Percentiles rank a stretch among this genome's conserved stretches.
Conservation (phyloP, 192 early-diverging fungal genomes). For the Podila horticola region DNA sequence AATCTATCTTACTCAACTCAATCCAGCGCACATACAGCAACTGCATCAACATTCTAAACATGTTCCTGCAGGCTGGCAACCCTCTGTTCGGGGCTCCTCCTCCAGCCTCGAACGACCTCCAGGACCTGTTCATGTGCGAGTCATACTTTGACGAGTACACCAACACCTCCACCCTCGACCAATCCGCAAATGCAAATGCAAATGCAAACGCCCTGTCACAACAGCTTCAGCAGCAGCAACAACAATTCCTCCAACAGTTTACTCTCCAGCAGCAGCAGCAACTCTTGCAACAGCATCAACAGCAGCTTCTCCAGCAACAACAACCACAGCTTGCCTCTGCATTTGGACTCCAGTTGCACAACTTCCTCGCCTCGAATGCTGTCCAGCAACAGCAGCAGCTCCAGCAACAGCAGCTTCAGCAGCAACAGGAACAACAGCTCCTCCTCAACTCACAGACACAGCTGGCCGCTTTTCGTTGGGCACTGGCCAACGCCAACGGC, state of each 20-base stretch:
- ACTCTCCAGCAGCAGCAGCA: slow-evolving; percentile 40
- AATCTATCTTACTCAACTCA: background rate
- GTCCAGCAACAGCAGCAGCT: slow-evolving; percentile 45
- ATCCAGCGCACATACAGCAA: background rate
- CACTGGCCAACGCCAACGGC: slow-evolving; percentile 20
- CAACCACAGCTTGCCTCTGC: slow-evolving; percentile 18
- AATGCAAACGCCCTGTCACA: slow-evolving; percentile 21
- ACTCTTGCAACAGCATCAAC: slow-evolving; percentile 3
- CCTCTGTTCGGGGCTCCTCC: slow-evolving; percentile 33
- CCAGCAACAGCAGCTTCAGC: slow-evolving; percentile 32
- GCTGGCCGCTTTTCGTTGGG: slow-evolving; percentile 41
- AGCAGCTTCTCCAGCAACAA: slow-evolving; percentile 25
- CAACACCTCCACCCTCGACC: slow-evolving; percentile 24
- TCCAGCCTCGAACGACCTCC: slow-evolving; percentile 29
- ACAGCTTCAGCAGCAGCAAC: slow-evolving; percentile 42
- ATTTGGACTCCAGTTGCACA: slow-evolving; percentile 41
- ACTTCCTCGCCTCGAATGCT: slow-evolving; percentile 35
- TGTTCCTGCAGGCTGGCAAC: slow-evolving; percentile 45
- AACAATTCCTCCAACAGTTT: slow-evolving; percentile 18
- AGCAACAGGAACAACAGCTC: slow-evolving; percentile 44
- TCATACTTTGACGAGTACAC: slow-evolving; percentile 58
- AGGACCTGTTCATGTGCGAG: slow-evolving; percentile 55
- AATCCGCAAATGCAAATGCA: background rate
- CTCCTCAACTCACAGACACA: slow-evolving; percentile 38
- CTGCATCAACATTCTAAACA: slow-evolving; percentile 3